Conservation (phyloP, 2,329 filamentous ascomycete genomes). For the Lecanicillium sp. region DNA sequence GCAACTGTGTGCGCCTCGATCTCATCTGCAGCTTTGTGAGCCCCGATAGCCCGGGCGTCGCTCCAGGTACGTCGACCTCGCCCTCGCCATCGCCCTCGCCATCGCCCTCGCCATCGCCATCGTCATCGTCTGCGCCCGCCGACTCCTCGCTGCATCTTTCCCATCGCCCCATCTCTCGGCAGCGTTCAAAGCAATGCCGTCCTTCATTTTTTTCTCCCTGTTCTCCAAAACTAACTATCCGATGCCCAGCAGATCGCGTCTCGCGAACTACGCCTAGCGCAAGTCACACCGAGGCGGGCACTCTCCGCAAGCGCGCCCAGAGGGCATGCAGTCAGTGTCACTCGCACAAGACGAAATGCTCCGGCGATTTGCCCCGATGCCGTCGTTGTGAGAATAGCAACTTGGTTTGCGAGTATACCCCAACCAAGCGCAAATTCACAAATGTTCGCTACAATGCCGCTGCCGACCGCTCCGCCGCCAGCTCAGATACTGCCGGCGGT, state of each 20-base stretch:
- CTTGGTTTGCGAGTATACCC: constrained; percentile 35
- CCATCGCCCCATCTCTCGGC: not conserved
- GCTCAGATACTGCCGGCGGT: not conserved
- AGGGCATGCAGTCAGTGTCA: constrained; percentile 38
- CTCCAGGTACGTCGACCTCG: constrained; percentile 17
- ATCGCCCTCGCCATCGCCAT: not conserved
- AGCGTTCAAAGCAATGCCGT: too few species aligned
- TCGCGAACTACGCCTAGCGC: constrained; percentile 34
- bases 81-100: not conserved
- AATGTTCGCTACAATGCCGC: constrained; percentile 24
- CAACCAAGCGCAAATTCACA: constrained; percentile 33
- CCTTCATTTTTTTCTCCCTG: not conserved
- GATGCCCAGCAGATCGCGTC: constrained; percentile 22
- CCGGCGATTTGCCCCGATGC: constrained; percentile 34
- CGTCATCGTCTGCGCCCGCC: not conserved
- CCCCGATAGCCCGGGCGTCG: constrained; percentile 17
- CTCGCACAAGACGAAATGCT: constrained; percentile 38
- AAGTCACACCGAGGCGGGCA: constrained; percentile 37
- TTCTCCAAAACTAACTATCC: constrained; percentile 3
- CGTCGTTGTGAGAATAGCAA: constrained; percentile 30
- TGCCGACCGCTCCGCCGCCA: not conserved
- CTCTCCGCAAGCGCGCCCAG: constrained; percentile 35
- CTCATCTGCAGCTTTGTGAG: constrained; percentile 31
- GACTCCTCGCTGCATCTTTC: not conserved
- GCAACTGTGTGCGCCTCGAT: constrained; percentile 32